Percentiles rank a stretch among this genome's conserved stretches.
Evolutionary conservation across 345 rosid species (phyloP).

Genomic region (Pistacia vera): DNA sequence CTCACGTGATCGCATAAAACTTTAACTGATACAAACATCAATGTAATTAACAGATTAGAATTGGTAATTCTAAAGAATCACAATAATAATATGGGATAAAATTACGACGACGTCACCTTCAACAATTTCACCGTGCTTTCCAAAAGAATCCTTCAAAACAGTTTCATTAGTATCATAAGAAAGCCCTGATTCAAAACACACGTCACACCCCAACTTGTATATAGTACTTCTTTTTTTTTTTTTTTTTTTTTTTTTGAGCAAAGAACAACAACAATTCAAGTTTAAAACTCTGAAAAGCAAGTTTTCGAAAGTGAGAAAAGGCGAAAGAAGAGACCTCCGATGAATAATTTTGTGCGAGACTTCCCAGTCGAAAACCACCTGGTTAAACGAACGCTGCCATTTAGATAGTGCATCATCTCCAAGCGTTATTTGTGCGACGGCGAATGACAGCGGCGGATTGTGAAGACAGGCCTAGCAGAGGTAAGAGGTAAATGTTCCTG

Average conservation of each 20-base stretch:
- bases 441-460: neutral
- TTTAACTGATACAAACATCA: conserved; percentile 39
- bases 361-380: conserved; percentile 24
- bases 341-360: conserved; percentile 47
- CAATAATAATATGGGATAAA: neutral
- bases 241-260: neutral
- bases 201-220: neutral
- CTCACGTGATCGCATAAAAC: conserved; percentile 67
- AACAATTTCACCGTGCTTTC: conserved; percentile 51
- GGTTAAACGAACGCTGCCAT: neutral
- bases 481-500: neutral
- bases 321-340: conserved; percentile 47
- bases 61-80: neutral
- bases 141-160: conserved; percentile 51
- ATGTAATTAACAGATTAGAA: neutral
- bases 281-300: neutral
- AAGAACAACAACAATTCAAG: neutral
- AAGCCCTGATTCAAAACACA: conserved; percentile 48
- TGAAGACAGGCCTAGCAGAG: neutral
- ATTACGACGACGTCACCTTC: conserved; percentile 33
- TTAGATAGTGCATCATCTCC: conserved; percentile 27
- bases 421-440: neutral
- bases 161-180: conserved; percentile 71
- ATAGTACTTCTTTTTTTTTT: no score
- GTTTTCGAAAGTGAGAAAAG: neutral